Evolutionary conservation across 2,329 filamentous ascomycete genomes (phyloP), one percentile per base, ranked within the genome.

Genomic region (Scolecobasidium constrictum): DNA sequence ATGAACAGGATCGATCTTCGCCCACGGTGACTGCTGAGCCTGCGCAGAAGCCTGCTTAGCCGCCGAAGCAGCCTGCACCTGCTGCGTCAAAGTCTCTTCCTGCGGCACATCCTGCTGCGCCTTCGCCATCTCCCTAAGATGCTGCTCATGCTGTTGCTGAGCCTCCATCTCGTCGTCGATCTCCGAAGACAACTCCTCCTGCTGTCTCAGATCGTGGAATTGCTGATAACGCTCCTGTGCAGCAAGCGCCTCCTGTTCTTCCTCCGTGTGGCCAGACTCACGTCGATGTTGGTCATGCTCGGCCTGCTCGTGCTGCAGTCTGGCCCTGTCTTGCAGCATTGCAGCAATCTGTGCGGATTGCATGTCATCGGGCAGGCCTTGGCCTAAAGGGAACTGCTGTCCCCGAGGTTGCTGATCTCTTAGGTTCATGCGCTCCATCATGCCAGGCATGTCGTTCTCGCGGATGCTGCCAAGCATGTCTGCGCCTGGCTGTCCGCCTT

Each of bases 161-260:
- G 20, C 61, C 59, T 48, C 33, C 9, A 9, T 9, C 12, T 42
- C 26, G 3, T 16, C 37, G 12, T 40, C 21, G 21, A 23, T 37
- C 17, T 6, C n/a, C 12, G 37, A 11, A 16, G 42, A n/a, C 17
- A 18, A 20, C 12, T 38, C 39, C 21, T 46, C 39, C 55, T 84
- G 76, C n/a, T 81, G 75, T 51, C 84, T 76, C 39, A 92, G 65
- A 21, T 82, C 76, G 52, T 93, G 78, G 57, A 95, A 95, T 56
- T 95, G 82, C 50, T 83, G 77, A 16, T 95, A 70, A 36, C 88
- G 80, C 37, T 86, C 83, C 47, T 72, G 70, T 40, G 69, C 68
- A 21, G 63, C 65, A 52, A 73, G 48, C 6, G 52, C 44, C 9
- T 44, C 41, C 18, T 23, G 47, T 13, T 55, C 63, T 48, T 70